phyloP scores from a whole-genome alignment of 176 grass and related monocot genomes.

The Cenchrus fungigraminus region DNA sequence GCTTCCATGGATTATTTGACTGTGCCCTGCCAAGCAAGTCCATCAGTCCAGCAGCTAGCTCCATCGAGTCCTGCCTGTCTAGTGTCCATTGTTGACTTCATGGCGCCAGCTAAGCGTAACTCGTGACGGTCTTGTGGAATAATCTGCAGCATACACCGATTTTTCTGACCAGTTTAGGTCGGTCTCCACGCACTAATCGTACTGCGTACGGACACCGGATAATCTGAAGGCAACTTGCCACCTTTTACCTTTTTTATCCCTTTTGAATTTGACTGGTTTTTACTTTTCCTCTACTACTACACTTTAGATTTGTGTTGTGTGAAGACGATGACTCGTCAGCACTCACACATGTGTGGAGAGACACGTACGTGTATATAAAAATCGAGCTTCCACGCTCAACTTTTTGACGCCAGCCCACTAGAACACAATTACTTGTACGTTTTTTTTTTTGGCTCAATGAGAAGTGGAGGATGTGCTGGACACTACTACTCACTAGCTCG shows the following conservation, averaged over 20 bases:
- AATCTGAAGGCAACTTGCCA: not conserved
- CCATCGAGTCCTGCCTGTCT: not conserved
- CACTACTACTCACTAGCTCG: not conserved
- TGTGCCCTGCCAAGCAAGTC: too few relatives aligned
- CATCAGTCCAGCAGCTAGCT: too few relatives aligned
- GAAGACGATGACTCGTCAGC: not conserved
- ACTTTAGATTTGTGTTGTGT: not conserved
- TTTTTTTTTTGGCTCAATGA: not conserved
- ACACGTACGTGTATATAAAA: not conserved
- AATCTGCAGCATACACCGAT: too few relatives aligned
- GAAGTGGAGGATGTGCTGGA: not conserved
- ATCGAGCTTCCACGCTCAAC: not conserved
- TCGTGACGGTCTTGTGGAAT: not conserved
- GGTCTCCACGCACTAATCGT: slow-evolving; percentile 2
- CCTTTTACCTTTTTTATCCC: not conserved
- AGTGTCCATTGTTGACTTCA: not conserved
- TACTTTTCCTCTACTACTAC: not conserved
- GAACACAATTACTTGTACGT: not conserved
- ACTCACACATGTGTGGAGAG: not conserved
- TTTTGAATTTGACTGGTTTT: not conserved
- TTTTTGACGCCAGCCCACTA: not conserved
- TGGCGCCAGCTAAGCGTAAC: not conserved
- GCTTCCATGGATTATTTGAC: too few relatives aligned
- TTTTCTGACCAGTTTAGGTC: slow-evolving; percentile 5
- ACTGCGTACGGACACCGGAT: not conserved